Evolutionary conservation across 1,284 basidiomycete species (phyloP).

Genomic region (Fistulina hepatica): DNA sequence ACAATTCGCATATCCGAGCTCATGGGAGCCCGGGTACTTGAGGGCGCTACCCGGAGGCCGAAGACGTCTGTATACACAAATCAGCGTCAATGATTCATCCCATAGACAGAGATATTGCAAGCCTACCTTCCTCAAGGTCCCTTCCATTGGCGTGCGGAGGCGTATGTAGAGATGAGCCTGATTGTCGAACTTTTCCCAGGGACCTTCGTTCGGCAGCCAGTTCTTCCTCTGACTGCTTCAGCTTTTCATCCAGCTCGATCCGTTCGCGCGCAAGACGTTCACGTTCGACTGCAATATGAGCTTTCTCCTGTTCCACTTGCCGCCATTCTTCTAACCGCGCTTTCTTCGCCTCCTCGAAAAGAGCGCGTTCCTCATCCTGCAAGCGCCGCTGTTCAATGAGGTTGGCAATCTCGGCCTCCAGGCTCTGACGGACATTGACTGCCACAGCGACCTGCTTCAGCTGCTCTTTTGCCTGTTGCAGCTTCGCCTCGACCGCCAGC

Average conservation of each 20-base stretch:
- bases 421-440: no score
- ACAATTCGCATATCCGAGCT: slow-evolving; percentile 27
- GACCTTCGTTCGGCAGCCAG: slow-evolving; percentile 5
- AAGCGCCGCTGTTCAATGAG: slow-evolving; percentile 8
- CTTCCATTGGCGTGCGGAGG: no score
- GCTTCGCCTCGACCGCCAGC: slow-evolving; percentile 12
- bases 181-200: no score
- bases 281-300: slow-evolving; percentile 1
- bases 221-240: not conserved
- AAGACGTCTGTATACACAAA: slow-evolving; percentile 42
- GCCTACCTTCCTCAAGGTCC: slow-evolving; percentile 20
- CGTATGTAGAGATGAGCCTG: not conserved
- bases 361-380: slow-evolving; percentile 6
- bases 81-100: slow-evolving; percentile 2
- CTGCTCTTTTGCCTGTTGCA: slow-evolving; percentile 8
- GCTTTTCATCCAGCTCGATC: no score
- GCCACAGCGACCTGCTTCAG: no score
- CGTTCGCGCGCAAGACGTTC: slow-evolving; percentile 3
- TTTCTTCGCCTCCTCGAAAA: no score
- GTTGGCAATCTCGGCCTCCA: no score
- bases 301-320: no score
- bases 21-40: slow-evolving; percentile 20
- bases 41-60: slow-evolving; percentile 30
- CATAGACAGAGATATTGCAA: not conserved
- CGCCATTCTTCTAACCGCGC: no score